Base-by-base conservation (phyloP, 768 basidiomycete species). In the Rhodotorula babjevae region DNA sequence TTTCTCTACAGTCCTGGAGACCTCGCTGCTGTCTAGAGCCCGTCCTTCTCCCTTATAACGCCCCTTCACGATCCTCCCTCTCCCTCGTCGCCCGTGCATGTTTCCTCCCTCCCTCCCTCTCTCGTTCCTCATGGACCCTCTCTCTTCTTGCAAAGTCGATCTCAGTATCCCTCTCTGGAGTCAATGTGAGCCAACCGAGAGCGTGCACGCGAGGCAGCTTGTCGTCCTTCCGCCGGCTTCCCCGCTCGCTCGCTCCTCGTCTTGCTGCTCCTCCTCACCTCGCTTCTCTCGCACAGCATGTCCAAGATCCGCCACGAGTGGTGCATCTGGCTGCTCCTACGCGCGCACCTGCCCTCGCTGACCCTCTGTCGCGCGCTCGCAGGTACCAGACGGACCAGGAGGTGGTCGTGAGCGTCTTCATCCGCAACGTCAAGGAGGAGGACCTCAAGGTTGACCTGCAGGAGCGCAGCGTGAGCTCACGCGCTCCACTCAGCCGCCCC, bases 391-490 rank as follows among this genome's bases (percentile, higher is more conserved):
- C 76, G 27, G 77, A 78, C 57, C 31, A 47, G 9, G 77, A 69
- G 25, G 73, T 77, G 59, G 73, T 78, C 58, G 73, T 79, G 21
- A 67, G 61, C 65, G 69, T 78, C 68, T 78, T 78, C 65, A 73
- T 77, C 64, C 75, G 75, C 61, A 78, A 78, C 53, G 68, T 77
- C 65, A 74, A 78, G 57, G 27, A 65, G 14, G 71, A 70, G 47
- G 69, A 76, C 60, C 66, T 78, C 69, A 72, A 65, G 44, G 65
- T 75, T 27, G 76, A 77, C 33, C 50, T 78, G 3, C 36, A 66
- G 12, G 44, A 57, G 14, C 63, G 69, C 36, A 73, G 75, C 8
- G 77, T 79, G 9, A 15, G 76, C 42, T 25, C n/a, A 11, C 31
- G 36, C 3, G 21, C 21, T 21, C 52, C 23, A 40, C 52, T 18